A percentile compares a stretch with the other conserved stretches of the same genome.
phyloP scores from a whole-genome alignment of 768 basidiomycete genomes.

The Boletus sensibilis region DNA sequence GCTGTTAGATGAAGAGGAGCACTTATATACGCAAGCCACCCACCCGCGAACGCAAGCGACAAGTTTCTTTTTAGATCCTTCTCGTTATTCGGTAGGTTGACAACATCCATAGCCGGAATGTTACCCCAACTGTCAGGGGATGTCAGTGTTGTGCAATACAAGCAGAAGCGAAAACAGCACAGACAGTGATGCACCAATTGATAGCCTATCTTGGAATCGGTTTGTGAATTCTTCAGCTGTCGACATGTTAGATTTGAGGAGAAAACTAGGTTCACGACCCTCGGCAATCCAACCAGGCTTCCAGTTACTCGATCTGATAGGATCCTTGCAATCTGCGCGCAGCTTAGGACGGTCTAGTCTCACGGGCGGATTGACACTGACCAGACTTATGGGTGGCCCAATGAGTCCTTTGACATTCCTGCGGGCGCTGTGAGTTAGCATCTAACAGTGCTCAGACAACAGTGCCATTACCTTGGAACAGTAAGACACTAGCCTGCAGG shows the following conservation, averaged over 20 bases:
- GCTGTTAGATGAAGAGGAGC: not conserved
- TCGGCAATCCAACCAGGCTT: slow-evolving; percentile 23
- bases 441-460: not conserved
- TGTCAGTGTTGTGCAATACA: not conserved
- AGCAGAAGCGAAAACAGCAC: not conserved
- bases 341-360: not conserved
- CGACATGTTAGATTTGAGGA: slow-evolving; percentile 7
- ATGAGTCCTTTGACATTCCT: slow-evolving; percentile 44
- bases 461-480: slow-evolving; percentile 36
- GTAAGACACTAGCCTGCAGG: slow-evolving; percentile 43
- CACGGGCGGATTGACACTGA: slow-evolving; percentile 7
- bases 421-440: not conserved
- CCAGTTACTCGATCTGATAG: slow-evolving; percentile 20
- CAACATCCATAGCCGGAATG: slow-evolving; percentile 34
- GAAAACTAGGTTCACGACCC: slow-evolving; percentile 22
- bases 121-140: slow-evolving; percentile 33
- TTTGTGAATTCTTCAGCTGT: slow-evolving; percentile 7
- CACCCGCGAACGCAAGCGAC: slow-evolving; percentile 27
- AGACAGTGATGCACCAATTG: slow-evolving; percentile 28
- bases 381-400: slow-evolving; percentile 42
- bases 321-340: slow-evolving; percentile 24
- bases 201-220: slow-evolving; percentile 25
- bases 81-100: slow-evolving; percentile 29
- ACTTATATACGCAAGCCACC: not conserved
- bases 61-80: slow-evolving; percentile 18